Evolutionary conservation across 306 rosid species (phyloP).

Genomic region (Lathyrus sativus): DNA sequence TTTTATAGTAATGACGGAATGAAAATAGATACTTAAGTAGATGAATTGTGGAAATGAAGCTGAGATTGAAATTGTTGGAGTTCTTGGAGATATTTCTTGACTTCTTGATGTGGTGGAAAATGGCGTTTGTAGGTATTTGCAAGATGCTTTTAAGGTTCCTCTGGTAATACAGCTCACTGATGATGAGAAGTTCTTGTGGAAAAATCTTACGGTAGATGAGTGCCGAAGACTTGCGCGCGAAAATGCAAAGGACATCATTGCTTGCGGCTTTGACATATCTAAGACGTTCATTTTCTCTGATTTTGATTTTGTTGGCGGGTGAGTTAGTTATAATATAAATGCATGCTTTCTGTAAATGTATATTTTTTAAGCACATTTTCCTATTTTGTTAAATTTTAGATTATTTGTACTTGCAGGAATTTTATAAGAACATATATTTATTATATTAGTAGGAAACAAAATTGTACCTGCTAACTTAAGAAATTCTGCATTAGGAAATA

Average conservation of each 20-base stretch:
- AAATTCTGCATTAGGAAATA: slow-evolving; percentile 7
- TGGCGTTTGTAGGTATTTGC: slow-evolving; percentile 71
- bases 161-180: slow-evolving; percentile 94
- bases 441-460: slow-evolving; percentile 11
- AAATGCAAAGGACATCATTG: slow-evolving; percentile 91
- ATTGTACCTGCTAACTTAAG: neutral
- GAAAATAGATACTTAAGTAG: slow-evolving; percentile 2
- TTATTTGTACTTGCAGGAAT: neutral
- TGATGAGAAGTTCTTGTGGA: slow-evolving; percentile 94
- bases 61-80: neutral
- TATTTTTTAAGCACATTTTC: slow-evolving; percentile 24
- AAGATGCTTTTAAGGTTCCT: slow-evolving; percentile 96
- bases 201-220: slow-evolving; percentile 74
- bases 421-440: neutral
- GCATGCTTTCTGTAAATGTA: slow-evolving; percentile 9
- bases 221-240: slow-evolving; percentile 80
- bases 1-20: neutral
- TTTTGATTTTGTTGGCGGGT: slow-evolving; percentile 84
- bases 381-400: too few species aligned
- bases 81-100: neutral
- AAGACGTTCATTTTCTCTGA: slow-evolving; percentile 85
- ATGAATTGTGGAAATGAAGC: slow-evolving; percentile 4
- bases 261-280: slow-evolving; percentile 89
- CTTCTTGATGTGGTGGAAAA: slow-evolving; percentile 3
- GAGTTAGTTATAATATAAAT: slow-evolving; percentile 37